Evolutionary conservation across 176 grass and related monocot genomes (phyloP).

Genomic region (Phoenix roebelenii): DNA sequence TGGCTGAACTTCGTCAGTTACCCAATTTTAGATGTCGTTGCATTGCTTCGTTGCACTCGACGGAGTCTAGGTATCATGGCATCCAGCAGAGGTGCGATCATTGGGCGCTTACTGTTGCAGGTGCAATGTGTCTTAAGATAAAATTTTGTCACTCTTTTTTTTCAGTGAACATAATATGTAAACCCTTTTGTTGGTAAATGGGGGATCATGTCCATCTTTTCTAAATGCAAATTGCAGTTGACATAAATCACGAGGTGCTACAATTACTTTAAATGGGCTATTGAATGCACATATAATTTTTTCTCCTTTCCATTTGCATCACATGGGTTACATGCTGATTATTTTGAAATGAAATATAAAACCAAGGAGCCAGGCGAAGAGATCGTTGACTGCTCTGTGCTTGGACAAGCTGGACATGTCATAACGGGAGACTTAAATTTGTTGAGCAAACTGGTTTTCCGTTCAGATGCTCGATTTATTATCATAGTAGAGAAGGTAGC

Average conservation of each 20-base stretch:
- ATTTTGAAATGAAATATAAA: background rate
- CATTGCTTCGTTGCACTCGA: conserved; percentile 75
- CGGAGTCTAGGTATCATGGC: conserved; percentile 91
- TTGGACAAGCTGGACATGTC: conserved; percentile 67
- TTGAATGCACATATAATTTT: too few species aligned
- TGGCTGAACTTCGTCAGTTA: background rate
- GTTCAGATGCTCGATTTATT: conserved; percentile 70
- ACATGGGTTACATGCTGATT: background rate
- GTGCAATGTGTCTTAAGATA: conserved; percentile 18
- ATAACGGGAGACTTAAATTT: conserved; percentile 68
- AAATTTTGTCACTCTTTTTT: too few species aligned
- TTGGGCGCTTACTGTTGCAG: conserved; percentile 57
- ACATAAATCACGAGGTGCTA: too few species aligned
- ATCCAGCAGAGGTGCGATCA: conserved; percentile 72
- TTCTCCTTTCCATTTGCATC: background rate
- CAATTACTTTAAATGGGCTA: too few species aligned
- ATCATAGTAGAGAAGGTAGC: conserved; percentile 85
- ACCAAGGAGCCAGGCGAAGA: conserved; percentile 48
- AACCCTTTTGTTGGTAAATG: too few species aligned
- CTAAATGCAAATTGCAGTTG: too few species aligned
- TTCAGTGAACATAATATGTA: too few species aligned
- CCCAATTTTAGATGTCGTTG: conserved; percentile 57
- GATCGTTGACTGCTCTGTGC: conserved; percentile 60
- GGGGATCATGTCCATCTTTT: too few species aligned
- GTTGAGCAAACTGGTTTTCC: conserved; percentile 51